phyloP scores from a whole-genome alignment of 495 filamentous ascomycete genomes.

The Xylaria castorea region DNA sequence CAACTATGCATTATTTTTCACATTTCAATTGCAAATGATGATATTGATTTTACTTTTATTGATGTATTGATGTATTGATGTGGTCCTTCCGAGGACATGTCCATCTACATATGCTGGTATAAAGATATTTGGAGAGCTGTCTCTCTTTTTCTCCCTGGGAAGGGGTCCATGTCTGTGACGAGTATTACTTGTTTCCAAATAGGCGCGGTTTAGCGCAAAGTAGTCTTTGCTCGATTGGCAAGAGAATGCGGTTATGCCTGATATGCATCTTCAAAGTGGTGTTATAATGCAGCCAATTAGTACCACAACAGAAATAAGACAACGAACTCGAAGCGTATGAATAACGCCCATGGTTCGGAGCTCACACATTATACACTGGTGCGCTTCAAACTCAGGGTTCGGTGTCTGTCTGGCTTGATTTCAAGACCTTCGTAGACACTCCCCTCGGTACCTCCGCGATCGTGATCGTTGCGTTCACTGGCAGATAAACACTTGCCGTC shows the following conservation, averaged over 20 bases:
- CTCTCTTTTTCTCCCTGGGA: background rate
- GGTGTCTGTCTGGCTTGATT: slow-evolving; percentile 26
- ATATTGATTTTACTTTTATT: background rate
- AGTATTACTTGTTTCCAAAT: background rate
- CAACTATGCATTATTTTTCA: background rate
- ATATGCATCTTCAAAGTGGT: background rate
- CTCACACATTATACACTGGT: slow-evolving; percentile 29
- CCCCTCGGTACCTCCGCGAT: slow-evolving; percentile 35
- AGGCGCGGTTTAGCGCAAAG: background rate
- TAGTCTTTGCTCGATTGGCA: background rate
- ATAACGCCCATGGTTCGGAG: background rate
- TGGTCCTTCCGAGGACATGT: background rate
- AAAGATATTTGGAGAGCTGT: background rate
- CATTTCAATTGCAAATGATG: background rate
- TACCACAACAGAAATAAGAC: background rate
- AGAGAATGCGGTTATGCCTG: background rate
- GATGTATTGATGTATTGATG: background rate
- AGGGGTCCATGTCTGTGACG: background rate
- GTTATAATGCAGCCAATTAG: background rate
- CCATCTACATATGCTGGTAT: background rate
- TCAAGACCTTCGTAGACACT: slow-evolving; percentile 38
- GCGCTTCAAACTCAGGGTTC: slow-evolving; percentile 29
- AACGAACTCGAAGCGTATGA: background rate
- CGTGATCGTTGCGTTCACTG: slow-evolving; percentile 40
- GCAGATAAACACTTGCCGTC: slow-evolving; percentile 31